Conservation (phyloP, 306 rosid species). For the Rubus idaeus region DNA sequence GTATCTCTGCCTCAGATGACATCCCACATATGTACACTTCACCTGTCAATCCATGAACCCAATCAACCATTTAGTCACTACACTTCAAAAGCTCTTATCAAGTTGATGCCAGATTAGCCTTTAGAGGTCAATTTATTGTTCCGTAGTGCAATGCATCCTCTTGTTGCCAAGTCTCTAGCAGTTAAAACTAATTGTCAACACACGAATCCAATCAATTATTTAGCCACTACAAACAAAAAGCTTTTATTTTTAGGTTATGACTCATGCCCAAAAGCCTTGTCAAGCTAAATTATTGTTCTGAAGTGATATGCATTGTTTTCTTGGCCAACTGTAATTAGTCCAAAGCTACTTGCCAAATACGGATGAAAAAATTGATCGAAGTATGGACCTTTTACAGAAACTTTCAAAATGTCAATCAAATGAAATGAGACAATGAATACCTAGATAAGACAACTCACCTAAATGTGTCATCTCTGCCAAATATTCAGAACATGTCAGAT, state of each 20-base stretch:
- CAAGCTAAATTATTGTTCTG: background rate
- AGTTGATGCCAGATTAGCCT: background rate
- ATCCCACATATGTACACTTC: conserved; percentile 91
- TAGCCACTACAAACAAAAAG: background rate
- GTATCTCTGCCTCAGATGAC: conserved; percentile 69
- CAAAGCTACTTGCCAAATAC: too few species aligned
- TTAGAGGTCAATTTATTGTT: background rate
- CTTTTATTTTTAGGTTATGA: background rate
- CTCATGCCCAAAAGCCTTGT: background rate
- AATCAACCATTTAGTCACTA: background rate
- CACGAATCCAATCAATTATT: background rate
- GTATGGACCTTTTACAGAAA: too few species aligned
- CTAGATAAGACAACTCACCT: background rate
- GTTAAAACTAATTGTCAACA: background rate
- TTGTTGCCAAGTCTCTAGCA: background rate
- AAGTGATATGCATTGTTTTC: background rate
- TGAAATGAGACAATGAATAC: background rate
- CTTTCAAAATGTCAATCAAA: background rate
- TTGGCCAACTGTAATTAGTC: background rate
- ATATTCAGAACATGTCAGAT: background rate
- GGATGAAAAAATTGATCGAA: background rate
- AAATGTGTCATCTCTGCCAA: background rate
- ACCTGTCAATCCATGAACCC: conserved; percentile 47
- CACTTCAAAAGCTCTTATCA: background rate
- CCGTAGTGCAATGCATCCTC: background rate